Evolutionary conservation across 2,329 filamentous ascomycete species (phyloP).

Genomic region (Xylaria sp.): DNA sequence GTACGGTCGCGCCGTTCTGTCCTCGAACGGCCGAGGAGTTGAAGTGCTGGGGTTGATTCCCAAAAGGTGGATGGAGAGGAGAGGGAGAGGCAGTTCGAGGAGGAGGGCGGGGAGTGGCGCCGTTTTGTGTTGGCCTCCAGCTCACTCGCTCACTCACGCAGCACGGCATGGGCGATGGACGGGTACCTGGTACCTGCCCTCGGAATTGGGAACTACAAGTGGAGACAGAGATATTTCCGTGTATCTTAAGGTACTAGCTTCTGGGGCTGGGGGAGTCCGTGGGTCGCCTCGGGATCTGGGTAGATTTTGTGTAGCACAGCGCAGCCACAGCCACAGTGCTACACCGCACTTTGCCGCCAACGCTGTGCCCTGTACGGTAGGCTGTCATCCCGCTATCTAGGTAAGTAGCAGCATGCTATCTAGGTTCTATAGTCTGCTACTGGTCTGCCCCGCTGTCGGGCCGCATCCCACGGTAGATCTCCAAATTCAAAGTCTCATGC

Average conservation of each 20-base stretch:
- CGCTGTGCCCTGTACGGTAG: background rate
- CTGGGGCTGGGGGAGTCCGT: background rate
- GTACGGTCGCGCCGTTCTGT: constrained; percentile 36
- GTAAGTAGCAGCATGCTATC: background rate
- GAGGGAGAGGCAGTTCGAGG: constrained; percentile 12
- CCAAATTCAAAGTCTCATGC: constrained; percentile 1
- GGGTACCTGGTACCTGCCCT: too few relatives aligned
- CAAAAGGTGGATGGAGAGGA: constrained; percentile 23
- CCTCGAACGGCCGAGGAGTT: constrained; percentile 35
- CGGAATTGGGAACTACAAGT: too few relatives aligned
- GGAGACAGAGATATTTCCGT: background rate
- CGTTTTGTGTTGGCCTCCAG: constrained; percentile 11
- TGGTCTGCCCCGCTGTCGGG: constrained; percentile 10
- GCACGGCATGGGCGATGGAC: too few relatives aligned
- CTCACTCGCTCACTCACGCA: background rate
- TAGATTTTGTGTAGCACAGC: background rate
- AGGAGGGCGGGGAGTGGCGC: constrained; percentile 25
- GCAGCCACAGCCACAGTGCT: constrained; percentile 16
- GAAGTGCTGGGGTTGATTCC: constrained; percentile 24
- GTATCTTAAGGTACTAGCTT: too few relatives aligned
- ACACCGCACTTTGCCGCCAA: constrained; percentile 11
- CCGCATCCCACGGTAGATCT: constrained; percentile 17
- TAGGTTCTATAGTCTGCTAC: background rate
- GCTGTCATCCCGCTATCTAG: background rate
- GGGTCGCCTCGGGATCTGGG: background rate